phyloP scores from a whole-genome alignment of 2,329 filamentous ascomycete genomes.

The Macroventuria anomochaeta region DNA sequence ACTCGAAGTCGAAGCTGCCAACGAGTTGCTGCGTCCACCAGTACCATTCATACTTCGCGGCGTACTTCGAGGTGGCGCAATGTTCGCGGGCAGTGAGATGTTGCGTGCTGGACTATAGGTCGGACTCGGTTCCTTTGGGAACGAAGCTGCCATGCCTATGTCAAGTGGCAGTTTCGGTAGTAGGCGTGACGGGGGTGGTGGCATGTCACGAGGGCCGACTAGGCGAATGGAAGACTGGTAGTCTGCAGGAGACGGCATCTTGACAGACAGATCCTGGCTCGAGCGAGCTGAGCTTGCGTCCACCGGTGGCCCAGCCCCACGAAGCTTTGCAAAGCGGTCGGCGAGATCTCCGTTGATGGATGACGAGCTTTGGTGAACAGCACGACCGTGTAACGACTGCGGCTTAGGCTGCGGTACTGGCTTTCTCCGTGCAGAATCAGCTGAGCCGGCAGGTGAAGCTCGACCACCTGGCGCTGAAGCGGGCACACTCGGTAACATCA shows the following conservation, averaged over 20 bases:
- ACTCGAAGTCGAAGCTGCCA: conserved; percentile 49
- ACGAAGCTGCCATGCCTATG: conserved; percentile 59
- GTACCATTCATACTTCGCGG: conserved; percentile 67
- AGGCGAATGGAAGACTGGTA: conserved; percentile 44
- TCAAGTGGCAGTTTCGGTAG: conserved; percentile 57
- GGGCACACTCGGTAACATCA: conserved; percentile 47
- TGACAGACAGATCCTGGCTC: conserved; percentile 43
- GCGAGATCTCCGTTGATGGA: conserved; percentile 41
- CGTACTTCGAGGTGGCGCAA: conserved; percentile 69
- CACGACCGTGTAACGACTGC: conserved; percentile 68
- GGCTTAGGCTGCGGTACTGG: conserved; percentile 70
- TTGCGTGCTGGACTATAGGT: conserved; percentile 81
- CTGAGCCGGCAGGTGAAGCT: conserved; percentile 25
- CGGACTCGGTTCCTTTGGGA: conserved; percentile 75
- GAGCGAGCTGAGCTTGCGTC: conserved; percentile 32
- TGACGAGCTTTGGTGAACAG: conserved; percentile 51
- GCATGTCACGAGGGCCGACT: conserved; percentile 62
- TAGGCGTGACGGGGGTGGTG: conserved; percentile 41
- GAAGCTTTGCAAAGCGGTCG: conserved; percentile 49
- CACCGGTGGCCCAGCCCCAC: conserved; percentile 28
- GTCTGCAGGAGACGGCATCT: conserved; percentile 53
- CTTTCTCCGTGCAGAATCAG: conserved; percentile 36
- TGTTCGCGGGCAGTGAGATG: conserved; percentile 68
- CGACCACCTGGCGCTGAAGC: conserved; percentile 26
- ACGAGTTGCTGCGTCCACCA: conserved; percentile 62